Evolutionary conservation across 2,329 filamentous ascomycete genomes (phyloP), one percentile per base, ranked within the genome.

Genomic region (Plenodomus tracheiphilus): DNA sequence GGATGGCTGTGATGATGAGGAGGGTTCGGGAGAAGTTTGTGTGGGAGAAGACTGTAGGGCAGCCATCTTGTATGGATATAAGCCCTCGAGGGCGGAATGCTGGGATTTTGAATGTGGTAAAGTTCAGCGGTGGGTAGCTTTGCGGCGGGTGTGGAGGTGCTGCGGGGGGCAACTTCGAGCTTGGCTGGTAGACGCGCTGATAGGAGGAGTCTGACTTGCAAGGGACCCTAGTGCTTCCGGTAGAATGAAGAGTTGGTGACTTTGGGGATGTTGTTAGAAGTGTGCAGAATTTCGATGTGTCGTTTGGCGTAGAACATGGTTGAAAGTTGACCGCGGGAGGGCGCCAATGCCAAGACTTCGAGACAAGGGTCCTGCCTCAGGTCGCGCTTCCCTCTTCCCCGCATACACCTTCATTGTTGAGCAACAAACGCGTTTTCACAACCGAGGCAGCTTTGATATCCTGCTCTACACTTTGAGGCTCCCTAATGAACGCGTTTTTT

Each of bases 321-420:
- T n/a, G 38, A 30, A 58, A 50, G 44, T 46, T 30, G 32, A 48
- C 40, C 40, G 39, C 37, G 32, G 40, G 37, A 32, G 46, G 57
- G 47, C 46, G 47, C 35, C 21, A 25, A 19, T 49, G 61, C 63
- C 63, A 65, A 66, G 51, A 59, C n/a, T 42, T 52, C 36, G 42
- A 20, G 38, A 16, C 46, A 49, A 39, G 49, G 46, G 40, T 44
- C n/a, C 9, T 20, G 15, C 16, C 32, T 32, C 39, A 20, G n/a
- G 47, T 47, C 45, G 43, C 46, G 49, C 34, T 37, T 51, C 38
- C 41, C 43, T 34, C 25, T n/a, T 44, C 52, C 48, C 43, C 50
- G 32, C 55, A 18, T 39, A 13, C 49, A 46, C 52, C 53, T 42
- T 43, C 39, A 44, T 36, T 10, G n/a, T 13, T 42, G 17, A 3